Evolutionary conservation across 768 basidiomycete genomes (phyloP).

Genomic region (Dictyophora rubrovolvata): DNA sequence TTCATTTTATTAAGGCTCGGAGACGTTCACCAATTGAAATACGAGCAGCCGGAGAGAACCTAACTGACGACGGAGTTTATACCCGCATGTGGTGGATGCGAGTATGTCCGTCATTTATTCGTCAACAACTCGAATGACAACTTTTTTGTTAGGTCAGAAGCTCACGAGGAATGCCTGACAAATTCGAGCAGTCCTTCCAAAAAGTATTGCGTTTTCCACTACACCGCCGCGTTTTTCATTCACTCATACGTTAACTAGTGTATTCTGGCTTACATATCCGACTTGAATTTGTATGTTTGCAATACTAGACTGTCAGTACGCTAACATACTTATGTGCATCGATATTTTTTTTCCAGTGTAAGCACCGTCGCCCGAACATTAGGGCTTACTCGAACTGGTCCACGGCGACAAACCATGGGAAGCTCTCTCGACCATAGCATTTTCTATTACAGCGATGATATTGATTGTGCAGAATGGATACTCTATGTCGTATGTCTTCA

Average conservation of each 20-base stretch:
- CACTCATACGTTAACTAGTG: conserved; percentile 33
- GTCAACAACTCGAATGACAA: background rate
- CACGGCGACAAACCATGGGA: conserved; percentile 25
- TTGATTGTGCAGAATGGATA: conserved; percentile 73
- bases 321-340: conserved; percentile 7
- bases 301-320: background rate
- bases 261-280: conserved; percentile 71
- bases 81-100: conserved; percentile 68
- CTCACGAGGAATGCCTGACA: conserved; percentile 47
- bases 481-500: conserved; percentile 54
- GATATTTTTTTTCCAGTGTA: conserved; percentile 34
- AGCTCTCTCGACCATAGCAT: conserved; percentile 73
- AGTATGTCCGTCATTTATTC: background rate
- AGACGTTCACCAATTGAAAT: conserved; percentile 42
- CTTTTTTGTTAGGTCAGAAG: conserved; percentile 20
- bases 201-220: conserved; percentile 37
- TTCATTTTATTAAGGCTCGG: conserved; percentile 40
- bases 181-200: conserved; percentile 63
- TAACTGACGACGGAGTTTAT: conserved; percentile 35
- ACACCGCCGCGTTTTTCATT: background rate
- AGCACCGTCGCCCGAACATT: conserved; percentile 41
- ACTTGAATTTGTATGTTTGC: conserved; percentile 58
- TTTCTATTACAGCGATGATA: conserved; percentile 46
- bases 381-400: conserved; percentile 41
- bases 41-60: conserved; percentile 23